Base-by-base conservation (phyloP, 2,329 filamentous ascomycete genomes). In the Colletotrichum sp. region DNA sequence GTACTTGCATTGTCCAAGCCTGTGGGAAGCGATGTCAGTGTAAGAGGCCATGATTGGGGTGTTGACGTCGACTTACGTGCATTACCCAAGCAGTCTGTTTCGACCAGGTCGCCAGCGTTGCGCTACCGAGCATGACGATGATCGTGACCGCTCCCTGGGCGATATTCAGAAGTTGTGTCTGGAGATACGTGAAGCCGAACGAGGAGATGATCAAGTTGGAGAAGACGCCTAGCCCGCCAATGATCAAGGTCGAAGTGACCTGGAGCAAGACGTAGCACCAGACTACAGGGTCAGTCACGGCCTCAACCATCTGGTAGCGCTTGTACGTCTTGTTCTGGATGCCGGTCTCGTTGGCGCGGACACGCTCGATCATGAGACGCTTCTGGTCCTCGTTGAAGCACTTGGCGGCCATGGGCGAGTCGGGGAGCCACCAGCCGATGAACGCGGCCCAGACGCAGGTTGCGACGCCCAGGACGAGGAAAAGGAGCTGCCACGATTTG, bases 291-390 rank as follows among this genome's bases (percentile, higher is more conserved):
- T 90, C 88, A 0, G 86, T 72, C 4, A 85, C 76, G 0, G 84
- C 80, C 73, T 90, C 87, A 13, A 89, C 85, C 4, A 93, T 84
- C 75, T 96, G 94, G 29, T 89, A 87, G 83, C 88, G 86, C 76
- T 93, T 93, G 82, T 93, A 93, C 74, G 93, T 87, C 76, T 91
- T 91, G 75, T 91, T 93, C 4, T 92, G 92, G n/a, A 94, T 92
- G 1, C 94, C 94, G 74, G 94, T 94, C 79, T 95, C 91, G 78
- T 96, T 96, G 38, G 91, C 87, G 0, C 93, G 87, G 8, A 96
- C 90, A 0, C 94, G 88, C 76, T 95, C 93, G 29, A 95, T 85
- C 0, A 92, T 93, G 51, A 94, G 86, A 0, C 91, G 80, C 15
- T 91, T 90, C 76, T 96, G 94, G 62, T 91, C 87, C 66, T 93